Base-by-base conservation (phyloP, 177 flowering plant species). In the Tripterygium wilfordii region DNA sequence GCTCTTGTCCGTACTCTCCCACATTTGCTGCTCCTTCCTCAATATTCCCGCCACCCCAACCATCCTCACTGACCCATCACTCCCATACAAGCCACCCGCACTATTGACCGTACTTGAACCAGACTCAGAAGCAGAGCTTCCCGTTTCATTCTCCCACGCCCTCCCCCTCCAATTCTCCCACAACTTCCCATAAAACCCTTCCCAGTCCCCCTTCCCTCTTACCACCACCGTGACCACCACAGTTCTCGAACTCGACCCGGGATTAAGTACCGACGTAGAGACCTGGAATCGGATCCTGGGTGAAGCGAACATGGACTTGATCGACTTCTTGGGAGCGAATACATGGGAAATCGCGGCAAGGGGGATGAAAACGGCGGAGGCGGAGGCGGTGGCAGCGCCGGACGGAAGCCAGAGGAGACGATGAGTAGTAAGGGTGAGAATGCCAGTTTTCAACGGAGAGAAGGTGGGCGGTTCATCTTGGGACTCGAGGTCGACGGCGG, bases 1-100 rank as follows among this genome's bases (percentile, higher is more conserved):
- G 64, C 79, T 86, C 76, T 75, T 86, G 53, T 92, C 98, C 24
- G 95, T 89, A 60, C 79, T 86, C 78, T 94, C 95, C 99, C 96
- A 94, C 72, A 71, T 72, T 66, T 94, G 92, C 64, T 94, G 99
- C 75, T 94, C 97, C 69, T 80, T 89, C 80, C 97, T 84, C 64
- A 87, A 51, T 13, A 94, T 82, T 48, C 99, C 99, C 5, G 95
- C 65, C 16, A 94, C 79, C 17, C 99, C 97, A 2, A 71, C 99
- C 69, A 88, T 61, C 43, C 72, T 70, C 57, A 69, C 57, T 33
- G 59, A 31, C 32, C 57, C 63, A 14, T 49, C 74, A 38, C 36
- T 64, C 29, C 40, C 23, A 44, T 61, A 57, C 5, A 52, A 42
- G 3, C 55, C 57, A 10, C 49, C 60, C 12, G 48, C 43, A 31